Conservation (phyloP, 1,284 basidiomycete species). For the Marasmius tenuissimus region DNA sequence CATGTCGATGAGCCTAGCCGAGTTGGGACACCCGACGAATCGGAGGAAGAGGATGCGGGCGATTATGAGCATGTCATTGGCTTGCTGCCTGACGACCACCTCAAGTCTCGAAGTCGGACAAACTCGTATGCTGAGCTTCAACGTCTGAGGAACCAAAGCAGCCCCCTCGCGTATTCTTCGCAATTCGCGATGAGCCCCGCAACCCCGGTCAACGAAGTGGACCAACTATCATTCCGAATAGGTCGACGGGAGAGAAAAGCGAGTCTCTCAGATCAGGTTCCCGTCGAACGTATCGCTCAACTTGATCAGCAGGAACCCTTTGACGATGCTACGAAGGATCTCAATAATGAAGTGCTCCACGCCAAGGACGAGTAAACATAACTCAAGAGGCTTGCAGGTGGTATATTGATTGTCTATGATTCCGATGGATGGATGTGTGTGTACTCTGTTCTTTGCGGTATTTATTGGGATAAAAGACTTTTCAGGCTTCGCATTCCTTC, state of each 20-base stretch:
- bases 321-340: slow-evolving; percentile 53
- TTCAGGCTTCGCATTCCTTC: neutral
- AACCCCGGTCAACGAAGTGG: slow-evolving; percentile 24
- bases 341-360: slow-evolving; percentile 59
- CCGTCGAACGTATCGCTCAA: slow-evolving; percentile 61
- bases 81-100: slow-evolving; percentile 47
- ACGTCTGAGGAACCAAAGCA: slow-evolving; percentile 51
- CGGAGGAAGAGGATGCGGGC: slow-evolving; percentile 76
- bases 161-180: slow-evolving; percentile 13
- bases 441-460: neutral
- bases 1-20: slow-evolving; percentile 58
- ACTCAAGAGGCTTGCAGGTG: neutral
- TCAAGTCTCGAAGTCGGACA: slow-evolving; percentile 61
- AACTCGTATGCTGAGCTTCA: slow-evolving; percentile 81
- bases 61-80: slow-evolving; percentile 80
- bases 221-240: slow-evolving; percentile 44
- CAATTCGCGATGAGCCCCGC: slow-evolving; percentile 9
- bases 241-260: slow-evolving; percentile 52
- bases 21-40: slow-evolving; percentile 63
- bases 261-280: slow-evolving; percentile 63
- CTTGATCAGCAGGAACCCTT: slow-evolving; percentile 55
- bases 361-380: slow-evolving; percentile 30
- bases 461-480: neutral
- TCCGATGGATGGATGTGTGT: no score
- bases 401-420: neutral